Evolutionary conservation across 495 filamentous ascomycete species (phyloP), one percentile per base, ranked within the genome.

Genomic region (Talaromyces proteolyticus): DNA sequence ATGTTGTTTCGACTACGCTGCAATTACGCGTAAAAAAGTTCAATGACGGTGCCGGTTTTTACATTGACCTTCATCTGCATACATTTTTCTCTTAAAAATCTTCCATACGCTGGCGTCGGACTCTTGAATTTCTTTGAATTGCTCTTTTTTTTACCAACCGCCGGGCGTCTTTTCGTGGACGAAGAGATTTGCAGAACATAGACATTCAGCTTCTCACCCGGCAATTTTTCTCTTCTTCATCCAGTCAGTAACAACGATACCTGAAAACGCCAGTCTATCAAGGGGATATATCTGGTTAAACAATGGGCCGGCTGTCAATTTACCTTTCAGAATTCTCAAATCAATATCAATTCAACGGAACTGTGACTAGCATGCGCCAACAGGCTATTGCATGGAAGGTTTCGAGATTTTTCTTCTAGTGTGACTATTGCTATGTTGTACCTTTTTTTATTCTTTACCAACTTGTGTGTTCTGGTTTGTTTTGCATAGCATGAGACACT

Each of bases 21-120:
- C 29, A 34, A 34, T 14, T 34, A 34, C 29, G 29, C 29, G 14
- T 34, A 34, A 34, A 34, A 53, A 36, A 57, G 40, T 57, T 49
- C 51, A 50, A 37, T 36, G 43, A 49, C 55, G 36, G 42, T 55
- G 43, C 56, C 55, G 54, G 29, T 34, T 34, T 34, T 34, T 34
- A 34, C 14, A 1, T 34, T 34, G 29, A 34, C 8, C 29, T 34
- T 4, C 14, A 34, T 34, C 14, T 34, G 29, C 29, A 34, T 34
- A 34, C 29, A 10, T 34, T 14, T 10, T 34, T 34, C 14, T 34
- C 29, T n/a, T n/a, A n/a, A n/a, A n/a, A 14, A 34, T 34, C 14
- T 34, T 34, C 29, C 29, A 34, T 34, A 34, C 29, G 29, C 29
- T 34, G 29, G 29, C 29, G 29, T 34, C 29, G 29, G 29, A 34